These are phyloP conservation scores for Usnea hakonensis DNA, from an alignment of 495 filamentous ascomycete genomes.

Conservation along the genomic window DNA sequence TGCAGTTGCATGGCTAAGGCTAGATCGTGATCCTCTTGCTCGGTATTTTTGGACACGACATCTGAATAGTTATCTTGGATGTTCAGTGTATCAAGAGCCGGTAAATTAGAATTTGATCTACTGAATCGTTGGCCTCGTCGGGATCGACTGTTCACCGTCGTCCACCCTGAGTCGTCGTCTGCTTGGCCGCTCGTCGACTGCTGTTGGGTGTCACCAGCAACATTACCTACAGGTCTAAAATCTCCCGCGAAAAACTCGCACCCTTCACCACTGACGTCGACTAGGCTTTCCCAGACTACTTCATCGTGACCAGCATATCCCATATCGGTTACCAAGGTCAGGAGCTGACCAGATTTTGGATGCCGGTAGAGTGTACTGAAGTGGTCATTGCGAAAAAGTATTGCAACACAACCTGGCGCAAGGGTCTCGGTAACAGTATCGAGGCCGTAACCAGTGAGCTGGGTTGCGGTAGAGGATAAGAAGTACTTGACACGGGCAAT, in stretches of 20 bases:
- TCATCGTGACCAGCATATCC: conserved; percentile 84
- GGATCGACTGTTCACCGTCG: conserved; percentile 34
- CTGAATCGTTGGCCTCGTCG: conserved; percentile 12
- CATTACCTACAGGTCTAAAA: conserved; percentile 71
- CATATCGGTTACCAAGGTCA: conserved; percentile 82
- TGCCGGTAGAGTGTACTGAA: conserved; percentile 87
- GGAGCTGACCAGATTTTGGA: conserved; percentile 59
- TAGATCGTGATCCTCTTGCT: conserved; percentile 72
- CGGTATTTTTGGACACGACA: conserved; percentile 21
- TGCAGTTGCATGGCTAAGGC: conserved; percentile 74
- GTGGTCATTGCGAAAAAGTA: conserved; percentile 94
- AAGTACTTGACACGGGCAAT: conserved; percentile 76
- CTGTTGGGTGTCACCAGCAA: conserved; percentile 17
- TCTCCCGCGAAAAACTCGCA: conserved; percentile 84
- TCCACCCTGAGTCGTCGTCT: conserved; percentile 38
- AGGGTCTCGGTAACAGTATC: conserved; percentile 57
- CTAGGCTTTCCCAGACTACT: conserved; percentile 90
- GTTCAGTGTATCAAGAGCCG: conserved; percentile 23
- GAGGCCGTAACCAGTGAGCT: conserved; percentile 77
- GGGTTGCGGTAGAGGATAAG: conserved; percentile 68
- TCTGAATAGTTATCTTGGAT: conserved; percentile 25
- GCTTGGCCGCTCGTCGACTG: background rate
- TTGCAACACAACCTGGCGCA: conserved; percentile 67
- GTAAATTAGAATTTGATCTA: conserved; percentile 14
- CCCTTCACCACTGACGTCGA: conserved; percentile 76